phyloP scores from a whole-genome alignment of 1,284 basidiomycete species.

The Pascua sp. region DNA sequence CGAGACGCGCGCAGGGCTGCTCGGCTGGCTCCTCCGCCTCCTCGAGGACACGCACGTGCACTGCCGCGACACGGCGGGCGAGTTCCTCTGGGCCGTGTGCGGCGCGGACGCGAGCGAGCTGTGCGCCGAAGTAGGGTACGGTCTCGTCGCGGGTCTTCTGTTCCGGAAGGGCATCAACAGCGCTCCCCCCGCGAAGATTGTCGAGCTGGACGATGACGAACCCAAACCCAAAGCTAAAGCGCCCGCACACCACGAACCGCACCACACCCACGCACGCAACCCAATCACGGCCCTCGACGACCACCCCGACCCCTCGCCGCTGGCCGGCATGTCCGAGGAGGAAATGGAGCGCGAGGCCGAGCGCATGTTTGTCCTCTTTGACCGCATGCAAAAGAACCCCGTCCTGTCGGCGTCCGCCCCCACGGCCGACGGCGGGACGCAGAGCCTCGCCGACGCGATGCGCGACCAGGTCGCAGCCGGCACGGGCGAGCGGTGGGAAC shows the following conservation, averaged over 20 bases:
- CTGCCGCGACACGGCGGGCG: constrained; percentile 72
- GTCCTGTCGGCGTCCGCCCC: constrained; percentile 45
- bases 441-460: constrained; percentile 55
- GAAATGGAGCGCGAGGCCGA: constrained; percentile 89
- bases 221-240: neutral
- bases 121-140: constrained; percentile 76
- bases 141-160: constrained; percentile 85
- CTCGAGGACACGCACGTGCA: constrained; percentile 66
- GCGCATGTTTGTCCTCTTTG: constrained; percentile 81
- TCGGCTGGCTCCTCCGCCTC: constrained; percentile 76
- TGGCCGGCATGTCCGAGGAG: constrained; percentile 74
- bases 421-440: constrained; percentile 18
- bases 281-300: constrained; percentile 67
- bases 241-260: neutral
- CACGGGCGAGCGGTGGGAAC: constrained; percentile 39
- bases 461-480: constrained; percentile 66
- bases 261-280: constrained; percentile 55
- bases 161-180: constrained; percentile 80
- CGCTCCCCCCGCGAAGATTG: constrained; percentile 52
- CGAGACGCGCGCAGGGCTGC: constrained; percentile 64
- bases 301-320: constrained; percentile 32
- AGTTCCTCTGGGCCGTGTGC: constrained; percentile 76
- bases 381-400: constrained; percentile 69
- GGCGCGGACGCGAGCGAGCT: constrained; percentile 69
- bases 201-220: constrained; percentile 18